Conservation (phyloP, 1,284 basidiomycete species). For the Ganoderma meredithae region DNA sequence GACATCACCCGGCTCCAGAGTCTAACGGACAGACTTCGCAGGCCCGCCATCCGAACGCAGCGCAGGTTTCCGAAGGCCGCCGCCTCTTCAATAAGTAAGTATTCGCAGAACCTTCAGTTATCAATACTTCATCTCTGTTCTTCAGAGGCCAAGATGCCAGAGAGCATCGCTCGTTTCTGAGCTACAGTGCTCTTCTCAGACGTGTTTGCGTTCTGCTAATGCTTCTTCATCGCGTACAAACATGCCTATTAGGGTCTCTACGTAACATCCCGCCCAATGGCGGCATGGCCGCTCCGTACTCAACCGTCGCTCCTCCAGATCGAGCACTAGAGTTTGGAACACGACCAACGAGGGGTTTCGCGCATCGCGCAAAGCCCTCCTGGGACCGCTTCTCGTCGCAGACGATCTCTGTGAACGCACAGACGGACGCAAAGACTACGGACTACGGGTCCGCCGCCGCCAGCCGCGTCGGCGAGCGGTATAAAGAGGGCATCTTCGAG, state of each 20-base stretch:
- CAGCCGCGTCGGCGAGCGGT: background rate
- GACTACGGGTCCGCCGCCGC: background rate
- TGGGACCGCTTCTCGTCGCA: background rate
- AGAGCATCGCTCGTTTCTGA: background rate
- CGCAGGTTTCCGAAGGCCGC: background rate
- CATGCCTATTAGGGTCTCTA: background rate
- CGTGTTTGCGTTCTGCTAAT: background rate
- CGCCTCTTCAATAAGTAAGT: background rate
- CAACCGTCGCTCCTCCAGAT: slow-evolving; percentile 1
- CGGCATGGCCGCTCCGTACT: background rate
- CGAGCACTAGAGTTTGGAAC: slow-evolving; percentile 4
- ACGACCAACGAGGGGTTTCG: background rate
- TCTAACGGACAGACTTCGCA: background rate
- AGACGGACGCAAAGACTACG: background rate
- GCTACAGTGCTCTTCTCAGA: background rate
- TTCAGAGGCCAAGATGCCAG: background rate
- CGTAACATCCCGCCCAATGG: slow-evolving; percentile 9
- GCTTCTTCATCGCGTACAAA: background rate
- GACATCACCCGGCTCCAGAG: background rate
- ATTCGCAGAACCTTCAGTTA: background rate
- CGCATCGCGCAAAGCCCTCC: background rate
- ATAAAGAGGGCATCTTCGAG: slow-evolving; percentile 1
- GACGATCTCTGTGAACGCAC: slow-evolving; percentile 1
- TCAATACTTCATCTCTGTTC: background rate
- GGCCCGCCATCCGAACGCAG: background rate